Base-by-base conservation (phyloP, 257 asterid genomes). In the Asclepias syriaca region DNA sequence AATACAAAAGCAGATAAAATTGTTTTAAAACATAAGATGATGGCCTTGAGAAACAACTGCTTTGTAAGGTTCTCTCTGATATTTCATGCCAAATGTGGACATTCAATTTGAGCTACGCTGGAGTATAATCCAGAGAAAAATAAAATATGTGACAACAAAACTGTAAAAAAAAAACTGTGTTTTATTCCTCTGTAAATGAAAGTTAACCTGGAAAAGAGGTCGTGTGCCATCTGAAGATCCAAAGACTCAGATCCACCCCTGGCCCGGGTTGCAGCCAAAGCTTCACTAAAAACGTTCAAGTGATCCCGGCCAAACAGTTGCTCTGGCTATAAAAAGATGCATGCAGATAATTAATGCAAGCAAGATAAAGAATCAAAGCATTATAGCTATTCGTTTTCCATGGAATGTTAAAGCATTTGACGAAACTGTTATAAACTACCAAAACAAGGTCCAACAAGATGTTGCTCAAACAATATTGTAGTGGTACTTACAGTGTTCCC, bases 231-330 rank as follows among this genome's bases (percentile, higher is more conserved):
- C 79, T 90, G 85, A 66, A 88, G 78, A 84, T 95, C 99, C 13
- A 89, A 85, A 78, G 89, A 70, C 75, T 78, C 90, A 14, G 97
- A 81, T 84, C 73, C 84, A 70, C 99, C 98, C 81, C 99, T 87
- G 60, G 96, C 95, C 55, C 98, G 86, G 48, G 99, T 94, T 83
- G 81, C 99, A 73, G 99, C 99, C 84, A 95, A 86, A 77, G 99
- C 99, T 79, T 95, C 99, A 68, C 99, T 95, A 69, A 72, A 84
- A 72, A 95, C 75, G 24, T 77, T 92, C 68, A 90, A 89, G 73
- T 73, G 84, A 60, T 87, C 73, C 66, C 99, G 87, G 65, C 93
- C 85, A 84, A 95, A 95, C 59, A 95, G 88, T 81, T 87, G 89
- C 88, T 95, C 99, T 1, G 99, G 98, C 99, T 95, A 78, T 78